Conservation (phyloP, 2,329 filamentous ascomycete species). For the Colletotrichum sansevieriae region DNA sequence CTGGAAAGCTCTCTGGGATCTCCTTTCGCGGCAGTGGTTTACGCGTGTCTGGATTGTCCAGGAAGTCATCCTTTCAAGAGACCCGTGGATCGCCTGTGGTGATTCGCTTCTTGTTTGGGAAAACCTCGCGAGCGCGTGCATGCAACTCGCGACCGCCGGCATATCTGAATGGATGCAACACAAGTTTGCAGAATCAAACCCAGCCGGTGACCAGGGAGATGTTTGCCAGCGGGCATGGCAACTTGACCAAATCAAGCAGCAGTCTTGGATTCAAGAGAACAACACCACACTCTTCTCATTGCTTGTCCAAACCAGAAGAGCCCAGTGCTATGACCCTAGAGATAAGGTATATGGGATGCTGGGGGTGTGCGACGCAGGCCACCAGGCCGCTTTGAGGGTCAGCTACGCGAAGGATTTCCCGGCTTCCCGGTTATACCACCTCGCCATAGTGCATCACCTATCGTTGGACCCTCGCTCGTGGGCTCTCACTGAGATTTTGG, state of each 20-base stretch:
- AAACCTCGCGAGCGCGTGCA: background rate
- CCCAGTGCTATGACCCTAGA: slow-evolving; percentile 12
- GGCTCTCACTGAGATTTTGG: background rate
- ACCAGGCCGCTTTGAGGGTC: background rate
- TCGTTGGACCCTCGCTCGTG: background rate
- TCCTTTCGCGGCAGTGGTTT: slow-evolving; percentile 31
- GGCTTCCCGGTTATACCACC: background rate
- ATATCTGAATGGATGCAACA: slow-evolving; percentile 15
- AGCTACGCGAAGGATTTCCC: slow-evolving; percentile 17
- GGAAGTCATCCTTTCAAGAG: slow-evolving; percentile 25
- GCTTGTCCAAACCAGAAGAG: background rate
- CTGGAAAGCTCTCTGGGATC: slow-evolving; percentile 1
- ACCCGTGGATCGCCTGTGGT: slow-evolving; percentile 30
- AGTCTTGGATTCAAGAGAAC: background rate
- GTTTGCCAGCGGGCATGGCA: slow-evolving; percentile 13
- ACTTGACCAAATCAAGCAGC: slow-evolving; percentile 11
- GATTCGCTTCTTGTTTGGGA: background rate
- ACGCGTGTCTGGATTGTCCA: slow-evolving; percentile 29
- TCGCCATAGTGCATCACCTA: background rate
- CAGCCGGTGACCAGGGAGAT: background rate
- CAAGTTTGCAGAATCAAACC: background rate
- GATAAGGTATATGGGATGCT: slow-evolving; percentile 36
- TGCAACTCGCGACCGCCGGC: slow-evolving; percentile 15
- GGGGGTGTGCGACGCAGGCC: background rate
- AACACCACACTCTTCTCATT: background rate